Evolutionary conservation across 345 rosid species (phyloP), one percentile per base, ranked within the genome.

Genomic region (Erysimum cheiranthoides): DNA sequence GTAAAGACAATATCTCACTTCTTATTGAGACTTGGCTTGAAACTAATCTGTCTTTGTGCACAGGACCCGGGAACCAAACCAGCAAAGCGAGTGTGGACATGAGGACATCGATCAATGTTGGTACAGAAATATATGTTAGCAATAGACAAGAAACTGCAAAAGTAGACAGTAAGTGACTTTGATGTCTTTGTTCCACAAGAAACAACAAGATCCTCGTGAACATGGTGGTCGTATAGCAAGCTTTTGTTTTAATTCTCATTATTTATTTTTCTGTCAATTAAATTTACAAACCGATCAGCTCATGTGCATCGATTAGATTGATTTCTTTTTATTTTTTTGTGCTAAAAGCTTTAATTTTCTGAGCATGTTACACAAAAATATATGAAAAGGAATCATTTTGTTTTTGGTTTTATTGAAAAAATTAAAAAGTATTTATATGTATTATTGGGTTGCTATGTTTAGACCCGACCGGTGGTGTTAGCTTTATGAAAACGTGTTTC

Each of bases 61-160:
- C 80, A 85, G 82, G 88, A 85, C 78, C 86, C 85, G 10, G 86
- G 87, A 71, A 85, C 83, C 8, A 61, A 75, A 74, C 86, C 77
- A 5, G 87, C 81, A 28, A 82, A 76, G 53, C 82, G 84, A 9
- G 13, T 83, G 14, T 83, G 88, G 83, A 42, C 83, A 36, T 83
- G 14, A 81, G 88, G 83, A 42, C 83, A 36, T 84, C 86, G 11
- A 71, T 84, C 59, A 75, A 83, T 61, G 83, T 84, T 56, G 92
- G 86, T 45, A 76, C 92, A 9, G 85, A 86, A 67, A 86, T 84
- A 35, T 86, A 83, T 30, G 80, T 80, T 25, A 84, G 86, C 81
- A 74, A 4, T 12, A 46, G 49, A 10, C 82, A 81, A 43, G 80
- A 80, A 61, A 82, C 77, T 38, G 85, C 84, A 16, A 83, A 87